phyloP scores from a whole-genome alignment of 2,329 filamentous ascomycete species.

The Ophiostoma australiae region DNA sequence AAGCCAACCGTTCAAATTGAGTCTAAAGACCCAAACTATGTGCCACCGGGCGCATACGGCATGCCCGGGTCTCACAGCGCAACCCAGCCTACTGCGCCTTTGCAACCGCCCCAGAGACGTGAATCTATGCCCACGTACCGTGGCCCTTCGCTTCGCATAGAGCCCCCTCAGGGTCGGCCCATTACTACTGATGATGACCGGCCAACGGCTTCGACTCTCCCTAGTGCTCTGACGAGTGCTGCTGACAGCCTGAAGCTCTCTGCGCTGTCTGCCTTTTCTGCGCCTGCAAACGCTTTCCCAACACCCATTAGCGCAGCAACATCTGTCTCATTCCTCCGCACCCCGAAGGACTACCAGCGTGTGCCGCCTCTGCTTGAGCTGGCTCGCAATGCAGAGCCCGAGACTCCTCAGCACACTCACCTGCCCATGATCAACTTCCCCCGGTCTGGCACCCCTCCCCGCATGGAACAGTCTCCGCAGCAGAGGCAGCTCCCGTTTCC shows the following conservation, averaged over 20 bases:
- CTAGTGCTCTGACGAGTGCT: slow-evolving; percentile 53
- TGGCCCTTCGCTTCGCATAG: slow-evolving; percentile 57
- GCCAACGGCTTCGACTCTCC: slow-evolving; percentile 54
- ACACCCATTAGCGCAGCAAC: slow-evolving; percentile 57
- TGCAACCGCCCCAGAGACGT: slow-evolving; percentile 41
- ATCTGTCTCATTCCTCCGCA: slow-evolving; percentile 43
- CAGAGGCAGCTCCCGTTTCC: slow-evolving; percentile 24
- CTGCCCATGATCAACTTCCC: slow-evolving; percentile 56
- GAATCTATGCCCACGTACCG: slow-evolving; percentile 57
- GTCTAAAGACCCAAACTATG: slow-evolving; percentile 69
- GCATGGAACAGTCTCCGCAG: slow-evolving; percentile 44
- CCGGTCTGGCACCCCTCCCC: slow-evolving; percentile 40
- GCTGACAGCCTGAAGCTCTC: slow-evolving; percentile 54
- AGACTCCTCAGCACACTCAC: slow-evolving; percentile 48
- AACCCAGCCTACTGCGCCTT: slow-evolving; percentile 10
- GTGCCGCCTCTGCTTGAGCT: slow-evolving; percentile 58
- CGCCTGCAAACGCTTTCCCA: slow-evolving; percentile 52
- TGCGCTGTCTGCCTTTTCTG: slow-evolving; percentile 47
- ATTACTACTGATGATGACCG: slow-evolving; percentile 55
- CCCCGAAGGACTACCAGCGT: slow-evolving; percentile 53
- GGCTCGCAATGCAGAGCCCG: slow-evolving; percentile 48
- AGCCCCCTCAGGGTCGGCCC: slow-evolving; percentile 56
- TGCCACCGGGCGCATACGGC: slow-evolving; percentile 57
- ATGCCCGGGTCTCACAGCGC: slow-evolving; percentile 41
- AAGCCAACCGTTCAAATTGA: slow-evolving; percentile 70